These are phyloP conservation scores for Penicillium sp. DNA, from an alignment of 2,329 filamentous ascomycete species.

Conservation along the genomic window DNA sequence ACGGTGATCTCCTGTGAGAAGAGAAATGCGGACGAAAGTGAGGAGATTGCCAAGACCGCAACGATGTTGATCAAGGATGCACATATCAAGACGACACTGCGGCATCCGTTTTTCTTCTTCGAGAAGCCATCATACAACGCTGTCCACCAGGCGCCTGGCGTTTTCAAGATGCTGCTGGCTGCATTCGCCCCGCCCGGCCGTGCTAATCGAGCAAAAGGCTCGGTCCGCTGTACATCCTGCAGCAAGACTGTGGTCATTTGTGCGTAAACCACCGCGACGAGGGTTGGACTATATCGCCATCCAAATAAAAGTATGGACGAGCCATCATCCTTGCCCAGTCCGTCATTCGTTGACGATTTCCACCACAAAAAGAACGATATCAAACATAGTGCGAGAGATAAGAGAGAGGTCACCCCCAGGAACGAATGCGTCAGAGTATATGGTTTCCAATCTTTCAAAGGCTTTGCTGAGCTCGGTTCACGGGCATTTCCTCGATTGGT, in stretches of 20 bases:
- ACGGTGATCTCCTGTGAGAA: slow-evolving; percentile 8
- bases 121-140: slow-evolving; percentile 12
- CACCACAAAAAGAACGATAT: slow-evolving; percentile 13
- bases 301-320: slow-evolving; percentile 21
- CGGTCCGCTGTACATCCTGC: slow-evolving; percentile 22
- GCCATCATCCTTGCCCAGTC: slow-evolving; percentile 20
- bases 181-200: slow-evolving; percentile 11
- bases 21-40: slow-evolving; percentile 12
- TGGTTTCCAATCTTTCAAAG: slow-evolving; percentile 4
- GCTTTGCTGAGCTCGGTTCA: neutral
- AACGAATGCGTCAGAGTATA: slow-evolving; percentile 8
- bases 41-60: slow-evolving; percentile 13
- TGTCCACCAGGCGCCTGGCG: slow-evolving; percentile 21
- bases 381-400: slow-evolving; percentile 3
- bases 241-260: slow-evolving; percentile 19
- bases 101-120: slow-evolving; percentile 10
- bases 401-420: neutral
- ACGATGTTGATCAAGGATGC: slow-evolving; percentile 9
- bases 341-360: slow-evolving; percentile 17
- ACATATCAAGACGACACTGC: slow-evolving; percentile 8
- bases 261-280: slow-evolving; percentile 22
- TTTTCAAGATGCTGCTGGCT: slow-evolving; percentile 13
- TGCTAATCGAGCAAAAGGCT: slow-evolving; percentile 21
- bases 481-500: neutral
- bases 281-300: slow-evolving; percentile 25